These are phyloP conservation scores for Linderina pennispora DNA, from an alignment of 192 early-diverging fungal species.

Conservation along the genomic window DNA sequence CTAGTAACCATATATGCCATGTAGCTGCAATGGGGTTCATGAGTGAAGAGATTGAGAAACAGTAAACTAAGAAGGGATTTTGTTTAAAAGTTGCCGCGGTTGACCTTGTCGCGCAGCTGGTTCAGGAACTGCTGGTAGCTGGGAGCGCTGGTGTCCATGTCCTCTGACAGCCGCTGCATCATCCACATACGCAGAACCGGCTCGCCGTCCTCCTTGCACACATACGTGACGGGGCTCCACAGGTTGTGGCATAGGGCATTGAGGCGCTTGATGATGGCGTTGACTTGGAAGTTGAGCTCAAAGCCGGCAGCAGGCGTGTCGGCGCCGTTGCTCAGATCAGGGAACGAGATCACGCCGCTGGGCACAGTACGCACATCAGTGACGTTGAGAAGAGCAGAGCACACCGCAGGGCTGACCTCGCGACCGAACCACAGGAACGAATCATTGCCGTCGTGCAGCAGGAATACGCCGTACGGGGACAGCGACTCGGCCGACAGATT, in stretches of 20 bases:
- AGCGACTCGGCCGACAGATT: constrained; percentile 83
- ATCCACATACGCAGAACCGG: constrained; percentile 76
- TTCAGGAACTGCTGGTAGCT: constrained; percentile 74
- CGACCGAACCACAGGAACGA: constrained; percentile 88
- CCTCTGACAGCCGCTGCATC: constrained; percentile 85
- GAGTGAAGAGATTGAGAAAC: too few relatives aligned
- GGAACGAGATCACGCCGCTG: constrained; percentile 63
- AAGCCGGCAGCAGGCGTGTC: constrained; percentile 51
- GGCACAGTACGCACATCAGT: constrained; percentile 25
- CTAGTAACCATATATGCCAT: neutral
- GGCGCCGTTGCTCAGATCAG: constrained; percentile 70
- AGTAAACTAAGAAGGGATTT: too few relatives aligned
- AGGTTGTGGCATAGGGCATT: constrained; percentile 61
- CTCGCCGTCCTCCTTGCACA: constrained; percentile 93
- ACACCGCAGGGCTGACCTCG: constrained; percentile 67
- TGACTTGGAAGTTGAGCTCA: constrained; percentile 64
- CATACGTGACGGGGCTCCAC: constrained; percentile 67
- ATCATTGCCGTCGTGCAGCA: constrained; percentile 78
- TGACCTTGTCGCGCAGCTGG: constrained; percentile 68
- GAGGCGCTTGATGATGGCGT: constrained; percentile 70
- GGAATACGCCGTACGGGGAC: constrained; percentile 76
- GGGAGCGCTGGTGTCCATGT: constrained; percentile 72
- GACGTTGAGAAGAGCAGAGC: constrained; percentile 60
- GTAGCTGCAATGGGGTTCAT: too few relatives aligned
- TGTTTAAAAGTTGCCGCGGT: constrained; percentile 42